Conservation (phyloP, 441 rosid species). For the Adansonia rubrostipa region DNA sequence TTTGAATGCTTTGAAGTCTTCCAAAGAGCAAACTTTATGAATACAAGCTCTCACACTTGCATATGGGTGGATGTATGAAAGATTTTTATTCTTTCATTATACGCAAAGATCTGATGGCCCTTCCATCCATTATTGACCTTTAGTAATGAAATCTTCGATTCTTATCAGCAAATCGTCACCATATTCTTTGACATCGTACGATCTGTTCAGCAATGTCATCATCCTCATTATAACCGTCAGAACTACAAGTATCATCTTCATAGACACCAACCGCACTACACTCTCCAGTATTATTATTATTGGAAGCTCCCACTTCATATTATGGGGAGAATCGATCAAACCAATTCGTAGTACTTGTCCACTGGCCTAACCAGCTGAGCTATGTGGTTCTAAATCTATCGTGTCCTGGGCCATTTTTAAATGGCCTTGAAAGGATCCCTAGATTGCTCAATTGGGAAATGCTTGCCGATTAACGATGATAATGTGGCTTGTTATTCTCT, state of each 20-base stretch:
- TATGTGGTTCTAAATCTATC: not conserved
- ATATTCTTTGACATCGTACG: too few relatives aligned
- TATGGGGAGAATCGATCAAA: too few relatives aligned
- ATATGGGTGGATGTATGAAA: not conserved
- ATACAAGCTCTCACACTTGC: not conserved
- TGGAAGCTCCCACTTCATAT: too few relatives aligned
- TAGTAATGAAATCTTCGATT: too few relatives aligned
- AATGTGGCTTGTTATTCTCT: not conserved
- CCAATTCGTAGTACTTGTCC: not conserved
- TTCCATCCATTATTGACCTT: too few relatives aligned
- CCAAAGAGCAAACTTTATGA: not conserved
- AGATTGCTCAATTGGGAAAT: not conserved
- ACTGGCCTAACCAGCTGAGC: not conserved
- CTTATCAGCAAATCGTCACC: too few relatives aligned
- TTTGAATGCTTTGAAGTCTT: constrained; percentile 22
- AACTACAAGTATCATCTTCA: too few relatives aligned
- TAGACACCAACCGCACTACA: too few relatives aligned
- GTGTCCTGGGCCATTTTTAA: not conserved
- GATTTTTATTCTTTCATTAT: not conserved
- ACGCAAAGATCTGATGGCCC: not conserved
- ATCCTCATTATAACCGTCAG: too few relatives aligned
- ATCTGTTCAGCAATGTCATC: too few relatives aligned
- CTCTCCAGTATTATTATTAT: too few relatives aligned
- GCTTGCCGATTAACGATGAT: not conserved
- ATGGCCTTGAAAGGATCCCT: not conserved